Evolutionary conservation across 306 rosid species (phyloP).

Genomic region (Malus fusca): DNA sequence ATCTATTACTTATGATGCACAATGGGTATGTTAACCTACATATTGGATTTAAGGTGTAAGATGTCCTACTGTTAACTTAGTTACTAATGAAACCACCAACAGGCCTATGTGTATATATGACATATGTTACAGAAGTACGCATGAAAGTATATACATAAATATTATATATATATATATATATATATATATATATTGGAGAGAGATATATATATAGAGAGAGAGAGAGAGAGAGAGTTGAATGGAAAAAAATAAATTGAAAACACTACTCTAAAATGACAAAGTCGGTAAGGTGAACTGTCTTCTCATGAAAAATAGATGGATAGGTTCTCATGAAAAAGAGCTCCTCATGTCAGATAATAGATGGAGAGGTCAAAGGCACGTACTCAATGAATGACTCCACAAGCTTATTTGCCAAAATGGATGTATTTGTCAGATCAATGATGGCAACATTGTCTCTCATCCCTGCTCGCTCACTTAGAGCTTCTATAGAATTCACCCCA

Average conservation of each 20-base stretch:
- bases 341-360: conserved; percentile 14
- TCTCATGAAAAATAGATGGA: not conserved
- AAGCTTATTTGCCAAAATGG: conserved; percentile 69
- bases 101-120: not conserved
- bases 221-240: not conserved
- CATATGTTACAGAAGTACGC: not conserved
- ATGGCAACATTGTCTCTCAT: conserved; percentile 82
- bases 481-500: conserved; percentile 74
- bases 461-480: conserved; percentile 83
- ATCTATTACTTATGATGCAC: not conserved
- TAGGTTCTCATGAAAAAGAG: not conserved
- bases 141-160: not conserved
- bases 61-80: not conserved
- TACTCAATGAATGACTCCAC: conserved; percentile 95
- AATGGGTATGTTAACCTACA: not conserved
- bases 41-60: not conserved
- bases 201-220: too few relatives aligned
- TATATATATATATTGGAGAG: too few relatives aligned
- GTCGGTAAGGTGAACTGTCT: too few relatives aligned
- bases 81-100: not conserved
- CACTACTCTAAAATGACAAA: not conserved
- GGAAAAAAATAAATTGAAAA: not conserved
- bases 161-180: too few relatives aligned
- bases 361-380: conserved; percentile 16
- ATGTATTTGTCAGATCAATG: conserved; percentile 75